Conservation (phyloP, 1,284 basidiomycete species). For the Irpex sp. region DNA sequence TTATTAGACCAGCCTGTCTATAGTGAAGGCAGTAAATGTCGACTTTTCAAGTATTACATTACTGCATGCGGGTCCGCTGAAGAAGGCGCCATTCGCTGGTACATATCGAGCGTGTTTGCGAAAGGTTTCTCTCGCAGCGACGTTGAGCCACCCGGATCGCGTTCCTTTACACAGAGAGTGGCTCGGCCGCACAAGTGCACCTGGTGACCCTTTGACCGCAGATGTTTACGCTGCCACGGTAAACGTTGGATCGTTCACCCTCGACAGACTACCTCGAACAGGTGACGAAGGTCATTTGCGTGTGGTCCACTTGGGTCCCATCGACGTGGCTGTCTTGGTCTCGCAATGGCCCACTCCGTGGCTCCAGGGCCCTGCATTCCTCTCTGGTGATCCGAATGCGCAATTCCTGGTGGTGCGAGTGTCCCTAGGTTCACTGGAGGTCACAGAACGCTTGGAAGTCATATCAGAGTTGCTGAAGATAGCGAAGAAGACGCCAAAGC, state of each 20-base stretch:
- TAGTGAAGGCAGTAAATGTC: constrained; percentile 24
- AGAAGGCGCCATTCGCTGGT: constrained; percentile 11
- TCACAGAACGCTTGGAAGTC: constrained; percentile 48
- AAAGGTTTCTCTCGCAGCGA: constrained; percentile 32
- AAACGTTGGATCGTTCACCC: constrained; percentile 30
- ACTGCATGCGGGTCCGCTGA: constrained; percentile 15
- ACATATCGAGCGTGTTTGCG: constrained; percentile 39
- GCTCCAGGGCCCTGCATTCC: constrained; percentile 42
- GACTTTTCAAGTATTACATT: constrained; percentile 20
- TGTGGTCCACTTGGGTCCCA: constrained; percentile 39
- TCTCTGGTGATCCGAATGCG: constrained; percentile 54
- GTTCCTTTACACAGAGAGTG: constrained; percentile 44
- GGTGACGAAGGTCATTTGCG: constrained; percentile 29
- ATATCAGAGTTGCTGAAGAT: constrained; percentile 36
- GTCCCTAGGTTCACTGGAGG: constrained; percentile 39
- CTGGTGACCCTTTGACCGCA: constrained; percentile 33
- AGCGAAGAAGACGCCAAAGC: constrained; percentile 18
- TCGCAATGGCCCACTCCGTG: constrained; percentile 58
- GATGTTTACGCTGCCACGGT: constrained; percentile 44
- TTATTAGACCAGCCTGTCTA: constrained; percentile 15
- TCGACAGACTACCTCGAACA: constrained; percentile 27
- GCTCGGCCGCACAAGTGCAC: constrained; percentile 39
- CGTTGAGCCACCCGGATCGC: constrained; percentile 41
- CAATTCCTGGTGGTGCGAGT: constrained; percentile 49
- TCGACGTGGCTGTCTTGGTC: constrained; percentile 39